Conservation (phyloP, 2,329 filamentous ascomycete species). For the Septoria petroselini region DNA sequence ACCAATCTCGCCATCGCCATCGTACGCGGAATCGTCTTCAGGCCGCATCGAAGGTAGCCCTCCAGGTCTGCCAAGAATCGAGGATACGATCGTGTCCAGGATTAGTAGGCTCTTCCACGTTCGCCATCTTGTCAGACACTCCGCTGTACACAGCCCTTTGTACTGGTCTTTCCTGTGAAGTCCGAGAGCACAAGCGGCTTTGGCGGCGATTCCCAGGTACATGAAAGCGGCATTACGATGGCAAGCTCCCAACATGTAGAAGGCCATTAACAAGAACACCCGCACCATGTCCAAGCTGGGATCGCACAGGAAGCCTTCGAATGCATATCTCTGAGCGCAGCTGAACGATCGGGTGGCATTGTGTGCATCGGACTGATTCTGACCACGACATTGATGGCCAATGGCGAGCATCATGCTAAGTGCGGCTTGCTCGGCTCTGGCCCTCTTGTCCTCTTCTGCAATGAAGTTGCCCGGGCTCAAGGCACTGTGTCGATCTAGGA, state of each 20-base stretch:
- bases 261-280: conserved; percentile 56
- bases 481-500: conserved; percentile 22
- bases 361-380: conserved; percentile 20
- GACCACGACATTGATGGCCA: conserved; percentile 48
- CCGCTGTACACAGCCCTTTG: conserved; percentile 19
- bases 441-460: conserved; percentile 31
- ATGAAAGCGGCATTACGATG: conserved; percentile 61
- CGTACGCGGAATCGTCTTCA: conserved; percentile 20
- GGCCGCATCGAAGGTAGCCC: conserved; percentile 24
- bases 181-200: conserved; percentile 57
- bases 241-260: conserved; percentile 59
- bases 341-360: conserved; percentile 46
- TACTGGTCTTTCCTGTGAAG: conserved; percentile 44
- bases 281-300: conserved; percentile 54
- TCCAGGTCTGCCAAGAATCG: conserved; percentile 50
- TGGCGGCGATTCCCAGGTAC: conserved; percentile 59
- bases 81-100: conserved; percentile 49
- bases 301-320: conserved; percentile 53
- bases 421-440: conserved; percentile 38
- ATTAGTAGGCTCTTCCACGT: conserved; percentile 50
- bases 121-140: conserved; percentile 38
- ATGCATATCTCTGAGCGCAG: conserved; percentile 48
- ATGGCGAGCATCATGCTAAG: conserved; percentile 50
- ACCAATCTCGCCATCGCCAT: conserved; percentile 18
- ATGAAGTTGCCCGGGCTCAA: conserved; percentile 23